Evolutionary conservation across 345 rosid species (phyloP), one percentile per base, ranked within the genome.

Genomic region (Gossypium arboreum): DNA sequence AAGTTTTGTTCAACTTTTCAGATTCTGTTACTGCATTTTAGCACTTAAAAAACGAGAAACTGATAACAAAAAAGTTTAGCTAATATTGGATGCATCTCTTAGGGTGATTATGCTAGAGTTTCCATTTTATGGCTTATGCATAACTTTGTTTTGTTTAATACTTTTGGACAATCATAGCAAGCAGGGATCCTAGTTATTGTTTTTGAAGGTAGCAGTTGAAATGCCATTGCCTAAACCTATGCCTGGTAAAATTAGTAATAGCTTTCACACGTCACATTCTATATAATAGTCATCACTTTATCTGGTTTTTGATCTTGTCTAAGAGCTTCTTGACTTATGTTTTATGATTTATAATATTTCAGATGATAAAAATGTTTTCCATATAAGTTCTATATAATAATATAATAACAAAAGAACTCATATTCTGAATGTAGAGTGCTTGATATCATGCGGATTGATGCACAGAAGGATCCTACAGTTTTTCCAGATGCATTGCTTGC

Each of bases 401-500:
- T 34, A 27, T 47, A 20, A 45, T 58, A 48, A 59, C 59, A 25
- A 57, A 73, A n/a, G 67, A 58, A 24, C 57, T 34, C 73, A 61
- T 73, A 45, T 76, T 65, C 80, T 22, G 60, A 8, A 72, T 84
- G 85, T 91, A 95, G 99, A 81, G 99, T 95, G 45, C 91, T 86
- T 76, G 81, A 84, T 77, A 93, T 89, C 68, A 89, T 93, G 90
- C 86, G 73, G 75, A 86, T 51, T 79, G 99, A 95, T 86, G 97
- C 99, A 75, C 84, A 84, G 73, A 83, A 80, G 82, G 98, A 91
- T 86, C 93, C 98, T 58, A 85, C 76, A 39, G 78, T 50, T 65
- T 93, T 78, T 76, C 90, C 88, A 57, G 96, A 91, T 76, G 97
- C 98, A 27, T 73, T 84, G 83, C 84, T 59, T 61, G 97, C 99